A percentile compares a stretch with the other conserved stretches of the same genome.
Conservation (phyloP, 352 stramenopile species). For the Phytopythium boreale region DNA sequence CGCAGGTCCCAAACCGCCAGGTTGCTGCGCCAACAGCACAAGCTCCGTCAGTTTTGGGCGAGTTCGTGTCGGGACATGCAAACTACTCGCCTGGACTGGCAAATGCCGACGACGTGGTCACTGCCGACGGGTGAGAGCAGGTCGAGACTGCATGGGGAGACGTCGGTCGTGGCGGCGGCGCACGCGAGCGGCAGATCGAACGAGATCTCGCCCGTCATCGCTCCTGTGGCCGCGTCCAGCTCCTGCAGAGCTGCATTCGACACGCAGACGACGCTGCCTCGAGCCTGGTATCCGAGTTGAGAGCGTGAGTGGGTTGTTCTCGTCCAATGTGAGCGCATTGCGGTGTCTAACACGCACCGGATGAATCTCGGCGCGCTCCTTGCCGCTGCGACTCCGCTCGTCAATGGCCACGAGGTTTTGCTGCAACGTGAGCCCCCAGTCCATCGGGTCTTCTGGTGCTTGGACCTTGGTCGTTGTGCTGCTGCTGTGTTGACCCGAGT, state of each 20-base stretch:
- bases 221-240: constrained; percentile 50
- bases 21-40: constrained; percentile 13
- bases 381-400: constrained; percentile 7
- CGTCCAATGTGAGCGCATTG: neutral
- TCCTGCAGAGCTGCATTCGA: constrained; percentile 58
- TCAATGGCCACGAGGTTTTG: constrained; percentile 4
- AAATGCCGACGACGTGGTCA: constrained; percentile 49
- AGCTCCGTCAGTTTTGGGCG: neutral
- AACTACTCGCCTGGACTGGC: constrained; percentile 32
- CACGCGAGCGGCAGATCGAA: constrained; percentile 56
- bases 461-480: neutral
- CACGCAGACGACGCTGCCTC: constrained; percentile 47
- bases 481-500: neutral
- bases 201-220: constrained; percentile 48
- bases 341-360: constrained; percentile 10
- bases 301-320: neutral
- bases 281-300: constrained; percentile 18
- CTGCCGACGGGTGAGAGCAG: constrained; percentile 41
- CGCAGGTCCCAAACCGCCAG: constrained; percentile 68
- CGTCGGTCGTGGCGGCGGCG: constrained; percentile 1
- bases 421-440: neutral
- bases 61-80: neutral
- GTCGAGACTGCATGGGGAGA: constrained; percentile 27
- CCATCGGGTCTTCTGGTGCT: neutral
- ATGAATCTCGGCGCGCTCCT: constrained; percentile 28